A percentile compares a stretch with the other conserved stretches of the same genome.
Evolutionary conservation across 73 alveolate species (phyloP).

Genomic region (Blepharisma stoltei): DNA sequence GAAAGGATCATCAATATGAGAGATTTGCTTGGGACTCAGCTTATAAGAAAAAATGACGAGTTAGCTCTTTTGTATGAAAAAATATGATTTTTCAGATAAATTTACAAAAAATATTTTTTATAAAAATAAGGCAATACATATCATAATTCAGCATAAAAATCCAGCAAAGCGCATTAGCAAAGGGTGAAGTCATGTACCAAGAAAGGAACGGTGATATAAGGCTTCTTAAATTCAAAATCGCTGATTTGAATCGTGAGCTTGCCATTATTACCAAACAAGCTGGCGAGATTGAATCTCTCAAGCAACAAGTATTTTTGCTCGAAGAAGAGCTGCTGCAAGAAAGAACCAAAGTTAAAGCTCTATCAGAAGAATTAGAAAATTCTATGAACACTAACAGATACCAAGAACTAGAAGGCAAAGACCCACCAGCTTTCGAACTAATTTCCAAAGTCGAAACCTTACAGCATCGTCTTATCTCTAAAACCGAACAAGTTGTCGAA

Average conservation of each 20-base stretch:
- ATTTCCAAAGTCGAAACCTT: constrained; percentile 81
- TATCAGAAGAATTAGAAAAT: constrained; percentile 92
- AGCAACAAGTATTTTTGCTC: constrained; percentile 36
- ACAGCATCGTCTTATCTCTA: constrained; percentile 81
- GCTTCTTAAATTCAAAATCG: constrained; percentile 68
- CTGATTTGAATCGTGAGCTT: constrained; percentile 71
- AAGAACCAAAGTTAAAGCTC: constrained; percentile 94
- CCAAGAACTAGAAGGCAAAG: constrained; percentile 92
- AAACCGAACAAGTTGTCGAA: constrained; percentile 93
- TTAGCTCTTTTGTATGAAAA: constrained; percentile 96
- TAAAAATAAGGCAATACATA: too few species aligned
- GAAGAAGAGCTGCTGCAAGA: constrained; percentile 53
- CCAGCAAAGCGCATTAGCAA: constrained; percentile 76
- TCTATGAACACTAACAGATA: constrained; percentile 86
- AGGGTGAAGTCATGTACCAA: constrained; percentile 72
- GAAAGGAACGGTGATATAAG: constrained; percentile 71
- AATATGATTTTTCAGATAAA: too few species aligned
- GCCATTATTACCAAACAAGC: constrained; percentile 25
- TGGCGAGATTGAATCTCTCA: constrained; percentile 38
- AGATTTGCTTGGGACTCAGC: constrained; percentile 83
- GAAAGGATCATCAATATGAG: constrained; percentile 64
- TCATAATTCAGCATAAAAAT: too few species aligned
- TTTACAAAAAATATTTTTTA: too few species aligned
- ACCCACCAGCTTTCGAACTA: constrained; percentile 93
- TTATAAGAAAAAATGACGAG: constrained; percentile 98